Evolutionary conservation across 495 filamentous ascomycete species (phyloP), one percentile per base, ranked within the genome.

Genomic region (Hypomontagnella monticulosa): DNA sequence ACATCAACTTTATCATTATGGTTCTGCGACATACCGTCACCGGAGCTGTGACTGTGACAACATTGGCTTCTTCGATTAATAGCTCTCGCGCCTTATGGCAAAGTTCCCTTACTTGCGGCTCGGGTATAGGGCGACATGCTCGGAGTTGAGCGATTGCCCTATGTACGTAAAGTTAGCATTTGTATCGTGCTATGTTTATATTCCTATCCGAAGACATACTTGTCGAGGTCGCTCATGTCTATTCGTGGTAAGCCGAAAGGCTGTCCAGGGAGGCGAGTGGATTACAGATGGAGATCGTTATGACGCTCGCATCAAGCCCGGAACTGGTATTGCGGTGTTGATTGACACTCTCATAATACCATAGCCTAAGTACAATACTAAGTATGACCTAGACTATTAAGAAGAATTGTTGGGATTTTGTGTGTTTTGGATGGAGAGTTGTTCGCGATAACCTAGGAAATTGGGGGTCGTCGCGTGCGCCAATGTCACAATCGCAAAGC

Each of bases 11-110:
- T 6, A 9, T 55, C 34, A 33, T 9, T 14, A 30, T 49, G n/a
- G 9, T 11, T 6, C 27, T 10, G n/a, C 16, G 8, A 43, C 72
- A 19, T 82, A 89, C 87, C 74, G 95, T 99, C 67, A 99, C 95
- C 19, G 95, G 95, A 55, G 95, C 95, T 71, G 94, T 89, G 64
- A 99, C 93, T 33, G 91, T 91, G 53, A 98, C 95, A 46, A 99
- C 95, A 76, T 99, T 99, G 59, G 92, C 93, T 80, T 99, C 95
- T 79, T 99, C 95, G 62, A 99, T 96, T 47, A 99, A 81, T 36
- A 99, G 87, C 80, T 99, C 95, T 55, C 95, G 87, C 46, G 95
- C 95, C 78, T 98, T 98, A 83, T 97, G 93, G 79, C 96, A 98
- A 72, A 99, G 84, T 76, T 98, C 93, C 69, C 95, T 89, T 48